Evolutionary conservation across 352 stramenopile species (phyloP).

Genomic region (Globisporangium carolinianum): DNA sequence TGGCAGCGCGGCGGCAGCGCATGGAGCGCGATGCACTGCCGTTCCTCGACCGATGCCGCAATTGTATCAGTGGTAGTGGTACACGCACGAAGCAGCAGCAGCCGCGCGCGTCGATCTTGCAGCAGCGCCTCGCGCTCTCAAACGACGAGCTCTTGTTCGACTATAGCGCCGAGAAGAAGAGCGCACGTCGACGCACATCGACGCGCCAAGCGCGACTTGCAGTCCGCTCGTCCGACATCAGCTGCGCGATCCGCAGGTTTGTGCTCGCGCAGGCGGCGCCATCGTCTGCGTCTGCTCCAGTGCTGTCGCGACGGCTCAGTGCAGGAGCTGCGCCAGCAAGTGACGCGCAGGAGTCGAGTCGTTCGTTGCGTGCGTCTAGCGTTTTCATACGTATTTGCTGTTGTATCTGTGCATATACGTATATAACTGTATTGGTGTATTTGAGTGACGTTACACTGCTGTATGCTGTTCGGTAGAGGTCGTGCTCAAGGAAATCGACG

Average conservation of each 20-base stretch:
- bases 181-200: background rate
- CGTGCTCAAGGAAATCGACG: slow-evolving; percentile 45
- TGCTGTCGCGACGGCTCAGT: background rate
- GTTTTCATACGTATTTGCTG: too few species aligned
- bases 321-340: background rate
- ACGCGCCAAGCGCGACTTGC: slow-evolving; percentile 1
- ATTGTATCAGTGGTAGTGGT: background rate
- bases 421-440: too few species aligned
- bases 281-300: background rate
- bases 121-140: slow-evolving; percentile 42
- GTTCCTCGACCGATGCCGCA: slow-evolving; percentile 23
- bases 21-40: slow-evolving; percentile 34
- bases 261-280: slow-evolving; percentile 27
- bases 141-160: slow-evolving; percentile 20
- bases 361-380: slow-evolving; percentile 8
- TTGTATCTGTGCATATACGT: too few species aligned
- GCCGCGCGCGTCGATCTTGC: slow-evolving; percentile 32
- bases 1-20: slow-evolving; percentile 23
- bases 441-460: too few species aligned
- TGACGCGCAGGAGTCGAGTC: slow-evolving; percentile 1
- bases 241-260: slow-evolving; percentile 35
- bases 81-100: background rate
- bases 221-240: slow-evolving; percentile 24
- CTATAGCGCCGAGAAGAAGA: slow-evolving; percentile 8
- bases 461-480: slow-evolving; percentile 16